These are phyloP conservation scores for Triticum turgidum DNA, from an alignment of 176 grass and related monocot genomes.

Conservation along the genomic window DNA sequence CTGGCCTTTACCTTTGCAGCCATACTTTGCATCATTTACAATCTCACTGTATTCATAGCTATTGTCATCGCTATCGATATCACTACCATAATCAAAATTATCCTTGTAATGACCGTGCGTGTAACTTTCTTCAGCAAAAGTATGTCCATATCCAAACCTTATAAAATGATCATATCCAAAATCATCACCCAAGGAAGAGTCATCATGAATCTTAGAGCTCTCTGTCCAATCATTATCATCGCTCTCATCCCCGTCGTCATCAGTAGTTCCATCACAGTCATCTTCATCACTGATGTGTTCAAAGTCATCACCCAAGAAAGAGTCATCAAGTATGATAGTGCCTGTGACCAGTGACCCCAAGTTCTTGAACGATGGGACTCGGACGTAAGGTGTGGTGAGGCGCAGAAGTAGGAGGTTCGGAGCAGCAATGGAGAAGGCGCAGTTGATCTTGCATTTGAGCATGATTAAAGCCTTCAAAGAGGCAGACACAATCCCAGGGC, in stretches of 20 bases:
- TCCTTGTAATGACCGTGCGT: neutral
- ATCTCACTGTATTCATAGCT: constrained; percentile 31
- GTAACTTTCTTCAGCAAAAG: neutral
- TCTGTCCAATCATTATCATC: neutral
- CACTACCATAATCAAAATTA: constrained; percentile 12
- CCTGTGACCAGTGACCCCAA: neutral
- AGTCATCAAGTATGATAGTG: constrained; percentile 31
- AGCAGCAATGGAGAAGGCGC: neutral
- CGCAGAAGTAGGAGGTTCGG: constrained; percentile 16
- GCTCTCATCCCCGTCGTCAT: neutral
- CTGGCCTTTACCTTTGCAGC: neutral
- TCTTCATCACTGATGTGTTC: constrained; percentile 16
- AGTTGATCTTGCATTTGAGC: no score
- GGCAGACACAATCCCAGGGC: no score
- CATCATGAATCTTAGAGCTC: neutral
- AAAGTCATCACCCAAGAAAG: constrained; percentile 6
- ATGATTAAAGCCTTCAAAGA: no score
- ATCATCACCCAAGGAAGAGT: neutral
- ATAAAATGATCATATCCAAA: neutral
- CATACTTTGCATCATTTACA: constrained; percentile 24
- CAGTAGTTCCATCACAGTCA: constrained; percentile 18
- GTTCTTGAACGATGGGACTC: constrained; percentile 26
- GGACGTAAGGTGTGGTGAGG: neutral
- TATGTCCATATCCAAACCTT: neutral
- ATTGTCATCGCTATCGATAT: constrained; percentile 29